Conservation (phyloP, 148 eudicot genomes). For the Rhododendron ferrugineum region DNA sequence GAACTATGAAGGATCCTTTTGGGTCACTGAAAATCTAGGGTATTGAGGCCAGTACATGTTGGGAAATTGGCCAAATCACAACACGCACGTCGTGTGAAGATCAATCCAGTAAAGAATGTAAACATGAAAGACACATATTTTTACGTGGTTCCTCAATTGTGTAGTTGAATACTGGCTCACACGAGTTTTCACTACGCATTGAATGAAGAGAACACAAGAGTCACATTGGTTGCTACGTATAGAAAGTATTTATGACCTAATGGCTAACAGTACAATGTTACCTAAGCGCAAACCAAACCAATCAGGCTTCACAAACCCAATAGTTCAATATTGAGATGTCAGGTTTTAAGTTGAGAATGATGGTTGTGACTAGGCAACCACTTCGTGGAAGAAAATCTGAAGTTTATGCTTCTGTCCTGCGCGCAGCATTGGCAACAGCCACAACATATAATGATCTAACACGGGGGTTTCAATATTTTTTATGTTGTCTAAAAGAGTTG, state of each 20-base stretch:
- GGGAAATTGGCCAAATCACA: neutral
- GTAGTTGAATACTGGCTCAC: neutral
- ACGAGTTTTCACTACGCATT: neutral
- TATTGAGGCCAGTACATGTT: neutral
- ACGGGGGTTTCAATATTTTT: neutral
- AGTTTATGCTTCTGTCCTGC: neutral
- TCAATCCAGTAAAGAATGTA: neutral
- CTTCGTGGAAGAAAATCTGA: neutral
- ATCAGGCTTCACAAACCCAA: neutral
- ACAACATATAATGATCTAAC: neutral
- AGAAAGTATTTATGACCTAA: neutral
- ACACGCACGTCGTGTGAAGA: neutral
- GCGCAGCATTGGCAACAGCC: neutral
- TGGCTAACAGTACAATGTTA: neutral
- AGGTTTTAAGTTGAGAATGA: neutral
- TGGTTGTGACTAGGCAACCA: neutral
- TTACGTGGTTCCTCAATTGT: neutral
- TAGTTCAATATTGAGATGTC: neutral
- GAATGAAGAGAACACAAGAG: neutral
- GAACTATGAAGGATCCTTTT: neutral
- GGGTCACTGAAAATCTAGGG: neutral
- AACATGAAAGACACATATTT: neutral
- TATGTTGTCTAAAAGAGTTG: neutral
- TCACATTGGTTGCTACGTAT: neutral
- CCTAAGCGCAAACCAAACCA: neutral